These are phyloP conservation scores for Melanopsichium pennsylvanicum DNA, from an alignment of 1,284 basidiomycete genomes.

Conservation along the genomic window DNA sequence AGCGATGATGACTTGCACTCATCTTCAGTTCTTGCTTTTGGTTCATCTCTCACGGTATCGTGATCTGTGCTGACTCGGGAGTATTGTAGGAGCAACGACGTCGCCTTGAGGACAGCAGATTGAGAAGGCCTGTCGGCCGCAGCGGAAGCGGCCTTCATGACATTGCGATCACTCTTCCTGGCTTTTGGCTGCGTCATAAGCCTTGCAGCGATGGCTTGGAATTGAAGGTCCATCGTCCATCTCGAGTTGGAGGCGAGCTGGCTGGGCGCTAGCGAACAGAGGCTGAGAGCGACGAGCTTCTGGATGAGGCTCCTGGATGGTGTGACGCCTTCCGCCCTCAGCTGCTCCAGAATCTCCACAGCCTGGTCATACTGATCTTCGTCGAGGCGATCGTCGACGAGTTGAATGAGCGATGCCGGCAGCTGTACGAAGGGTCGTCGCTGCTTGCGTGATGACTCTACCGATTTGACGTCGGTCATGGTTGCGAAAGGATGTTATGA, in stretches of 20 bases:
- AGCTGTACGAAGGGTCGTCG: constrained; percentile 6
- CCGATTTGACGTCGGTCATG: constrained; percentile 20
- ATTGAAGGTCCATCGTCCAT: constrained; percentile 35
- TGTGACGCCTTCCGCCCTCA: constrained; percentile 10
- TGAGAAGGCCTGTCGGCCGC: constrained; percentile 17
- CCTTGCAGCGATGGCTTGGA: constrained; percentile 12
- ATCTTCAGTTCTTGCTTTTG: background rate
- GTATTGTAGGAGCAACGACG: constrained; percentile 24
- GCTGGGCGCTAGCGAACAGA: constrained; percentile 31
- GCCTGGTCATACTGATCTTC: constrained; percentile 45
- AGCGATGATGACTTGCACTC: background rate
- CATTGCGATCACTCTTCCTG: constrained; percentile 4
- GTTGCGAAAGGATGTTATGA: background rate
- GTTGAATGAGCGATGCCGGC: constrained; percentile 12
- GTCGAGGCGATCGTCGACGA: constrained; percentile 42
- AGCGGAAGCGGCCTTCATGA: constrained; percentile 11
- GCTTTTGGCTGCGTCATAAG: constrained; percentile 11
- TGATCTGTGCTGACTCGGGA: background rate
- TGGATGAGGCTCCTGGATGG: constrained; percentile 11
- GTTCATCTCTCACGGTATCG: background rate
- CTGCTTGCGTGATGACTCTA: constrained; percentile 2
- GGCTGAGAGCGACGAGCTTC: constrained; percentile 38
- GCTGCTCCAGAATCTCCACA: constrained; percentile 33
- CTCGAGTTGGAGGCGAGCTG: constrained; percentile 27
- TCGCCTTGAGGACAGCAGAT: constrained; percentile 25